Evolutionary conservation across 1,139 yeast genomes (phyloP).

Genomic region (Sugiyamaella japonica): DNA sequence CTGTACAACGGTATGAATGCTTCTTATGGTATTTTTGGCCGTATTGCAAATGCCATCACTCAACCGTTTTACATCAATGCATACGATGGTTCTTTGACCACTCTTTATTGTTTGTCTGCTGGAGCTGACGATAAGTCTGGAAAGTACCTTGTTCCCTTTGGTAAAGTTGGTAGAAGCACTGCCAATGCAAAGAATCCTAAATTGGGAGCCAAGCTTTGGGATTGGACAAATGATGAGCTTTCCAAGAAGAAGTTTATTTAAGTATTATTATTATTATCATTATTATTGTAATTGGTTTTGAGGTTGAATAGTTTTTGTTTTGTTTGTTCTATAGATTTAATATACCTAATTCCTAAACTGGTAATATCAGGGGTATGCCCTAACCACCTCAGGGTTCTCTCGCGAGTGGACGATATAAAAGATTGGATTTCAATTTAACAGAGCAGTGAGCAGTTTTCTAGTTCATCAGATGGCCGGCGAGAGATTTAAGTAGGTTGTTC

Average conservation of each 20-base stretch:
- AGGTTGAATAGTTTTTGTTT: neutral
- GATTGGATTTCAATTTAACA: neutral
- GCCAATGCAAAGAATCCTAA: slow-evolving; percentile 8
- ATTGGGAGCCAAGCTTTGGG: slow-evolving; percentile 16
- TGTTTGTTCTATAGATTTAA: neutral
- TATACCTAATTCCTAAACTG: neutral
- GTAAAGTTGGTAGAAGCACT: slow-evolving; percentile 13
- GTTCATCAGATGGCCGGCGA: too few species aligned
- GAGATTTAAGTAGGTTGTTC: too few species aligned
- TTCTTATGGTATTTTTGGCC: slow-evolving; percentile 18
- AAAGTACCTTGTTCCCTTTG: slow-evolving; percentile 17
- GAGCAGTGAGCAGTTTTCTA: neutral
- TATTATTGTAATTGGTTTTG: neutral
- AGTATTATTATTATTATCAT: neutral
- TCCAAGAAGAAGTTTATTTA: slow-evolving; percentile 8
- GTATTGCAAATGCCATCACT: slow-evolving; percentile 15
- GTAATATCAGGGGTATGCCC: neutral
- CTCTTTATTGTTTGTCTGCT: slow-evolving; percentile 16
- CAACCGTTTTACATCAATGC: slow-evolving; percentile 17
- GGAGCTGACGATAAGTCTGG: slow-evolving; percentile 16
- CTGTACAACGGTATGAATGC: slow-evolving; percentile 18
- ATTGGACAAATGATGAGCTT: slow-evolving; percentile 17
- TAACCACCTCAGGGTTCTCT: neutral
- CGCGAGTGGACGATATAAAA: too few species aligned
- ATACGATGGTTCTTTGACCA: slow-evolving; percentile 15